A percentile compares a stretch with the other conserved stretches of the same genome.
Evolutionary conservation across 176 grass and related monocot genomes (phyloP).

Genomic region (Metroxylon sagu): DNA sequence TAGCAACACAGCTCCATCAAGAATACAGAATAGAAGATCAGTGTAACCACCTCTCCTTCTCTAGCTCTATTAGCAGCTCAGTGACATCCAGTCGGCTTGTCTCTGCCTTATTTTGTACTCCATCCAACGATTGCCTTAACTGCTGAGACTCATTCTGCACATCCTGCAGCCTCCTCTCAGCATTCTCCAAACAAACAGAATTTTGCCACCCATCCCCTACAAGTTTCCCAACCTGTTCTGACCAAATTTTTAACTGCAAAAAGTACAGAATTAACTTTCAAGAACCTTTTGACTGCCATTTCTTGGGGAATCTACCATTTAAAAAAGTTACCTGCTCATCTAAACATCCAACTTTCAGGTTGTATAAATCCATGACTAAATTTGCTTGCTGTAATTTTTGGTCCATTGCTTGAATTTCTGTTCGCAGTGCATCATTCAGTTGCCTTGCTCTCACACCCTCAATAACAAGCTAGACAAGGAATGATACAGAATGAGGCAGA

Average conservation of each 20-base stretch:
- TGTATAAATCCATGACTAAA: slow-evolving; percentile 56
- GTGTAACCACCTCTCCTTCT: slow-evolving; percentile 55
- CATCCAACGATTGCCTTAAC: slow-evolving; percentile 41
- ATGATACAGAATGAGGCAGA: slow-evolving; percentile 6
- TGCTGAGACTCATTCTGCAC: slow-evolving; percentile 39
- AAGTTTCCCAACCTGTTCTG: slow-evolving; percentile 47
- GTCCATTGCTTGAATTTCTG: slow-evolving; percentile 38
- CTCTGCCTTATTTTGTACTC: slow-evolving; percentile 35
- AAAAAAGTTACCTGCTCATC: slow-evolving; percentile 52
- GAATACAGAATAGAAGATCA: not conserved
- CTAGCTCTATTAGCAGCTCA: slow-evolving; percentile 55
- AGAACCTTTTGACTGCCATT: too few relatives aligned
- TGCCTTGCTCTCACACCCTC: slow-evolving; percentile 63
- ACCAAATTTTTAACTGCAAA: slow-evolving; percentile 64
- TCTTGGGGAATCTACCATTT: not conserved
- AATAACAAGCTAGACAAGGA: slow-evolving; percentile 62
- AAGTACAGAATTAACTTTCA: slow-evolving; percentile 5
- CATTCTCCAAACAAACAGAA: slow-evolving; percentile 37
- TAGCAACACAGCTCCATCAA: too few relatives aligned
- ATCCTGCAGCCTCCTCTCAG: slow-evolving; percentile 48
- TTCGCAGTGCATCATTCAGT: slow-evolving; percentile 39
- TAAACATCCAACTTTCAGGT: slow-evolving; percentile 44
- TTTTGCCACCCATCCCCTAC: slow-evolving; percentile 43
- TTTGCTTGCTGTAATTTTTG: slow-evolving; percentile 52
- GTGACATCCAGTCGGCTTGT: slow-evolving; percentile 45